Conservation (phyloP, 257 asterid genomes). For the Craterostigma plantagineum region DNA sequence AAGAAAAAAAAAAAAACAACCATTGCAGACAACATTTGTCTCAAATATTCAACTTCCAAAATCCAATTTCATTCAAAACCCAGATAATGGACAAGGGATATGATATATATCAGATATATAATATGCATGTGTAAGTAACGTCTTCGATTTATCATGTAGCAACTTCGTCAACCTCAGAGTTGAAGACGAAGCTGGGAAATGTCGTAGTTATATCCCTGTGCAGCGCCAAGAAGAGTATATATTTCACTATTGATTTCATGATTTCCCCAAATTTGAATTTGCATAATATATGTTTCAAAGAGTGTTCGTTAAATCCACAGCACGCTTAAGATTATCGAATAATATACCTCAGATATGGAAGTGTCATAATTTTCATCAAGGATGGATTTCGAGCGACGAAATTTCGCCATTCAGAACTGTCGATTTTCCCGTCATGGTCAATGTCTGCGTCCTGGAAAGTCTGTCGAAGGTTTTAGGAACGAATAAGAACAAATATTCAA, state of each 20-base stretch:
- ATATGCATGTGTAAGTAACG: no score
- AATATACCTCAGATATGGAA: slow-evolving; percentile 64
- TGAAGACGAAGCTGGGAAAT: slow-evolving; percentile 70
- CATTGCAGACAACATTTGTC: no score
- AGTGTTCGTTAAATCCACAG: no score
- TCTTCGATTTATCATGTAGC: slow-evolving; percentile 30
- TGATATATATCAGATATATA: no score
- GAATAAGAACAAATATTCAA: not conserved
- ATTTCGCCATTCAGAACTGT: slow-evolving; percentile 71
- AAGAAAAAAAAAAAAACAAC: no score
- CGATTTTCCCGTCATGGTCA: slow-evolving; percentile 75
- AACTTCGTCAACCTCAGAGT: slow-evolving; percentile 78
- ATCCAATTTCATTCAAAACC: no score
- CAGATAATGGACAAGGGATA: no score
- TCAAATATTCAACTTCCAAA: no score
- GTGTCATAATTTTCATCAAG: slow-evolving; percentile 85
- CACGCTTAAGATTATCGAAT: not conserved
- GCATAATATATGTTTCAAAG: no score
- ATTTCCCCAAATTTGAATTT: no score
- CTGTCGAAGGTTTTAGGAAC: slow-evolving; percentile 21
- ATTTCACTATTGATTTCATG: not conserved
- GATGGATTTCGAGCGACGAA: slow-evolving; percentile 78
- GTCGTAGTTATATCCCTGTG: slow-evolving; percentile 85
- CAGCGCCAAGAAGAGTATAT: slow-evolving; percentile 4
- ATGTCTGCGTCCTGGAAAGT: slow-evolving; percentile 74